Evolutionary conservation across 176 grass and related monocot genomes (phyloP), one percentile per base, ranked within the genome.

Genomic region (Zea mays): DNA sequence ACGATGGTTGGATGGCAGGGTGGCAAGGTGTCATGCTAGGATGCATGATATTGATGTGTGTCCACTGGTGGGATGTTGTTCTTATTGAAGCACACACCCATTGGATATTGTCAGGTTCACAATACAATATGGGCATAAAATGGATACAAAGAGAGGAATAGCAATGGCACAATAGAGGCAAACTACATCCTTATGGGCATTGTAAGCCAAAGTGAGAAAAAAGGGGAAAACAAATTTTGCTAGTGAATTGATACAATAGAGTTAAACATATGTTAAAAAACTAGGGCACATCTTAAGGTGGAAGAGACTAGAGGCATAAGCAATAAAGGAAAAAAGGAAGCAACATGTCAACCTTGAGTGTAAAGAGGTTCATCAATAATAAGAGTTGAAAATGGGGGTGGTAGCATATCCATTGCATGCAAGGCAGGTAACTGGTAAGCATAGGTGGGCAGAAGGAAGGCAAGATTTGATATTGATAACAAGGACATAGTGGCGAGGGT

Each of bases 1-100:
- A 7, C 3, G 2, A 16, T 17, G 5, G 35, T 13, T 1, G 0
- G 5, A 45, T 21, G 2, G 0, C 0, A 0, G 0, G 41, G 8
- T 7, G 19, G 10, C n/a, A 46, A 14, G n/a, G 10, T 69, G 4
- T 68, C 40, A 68, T 45, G 41, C 45, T 21, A 8, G 17, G 40
- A 10, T 43, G 66, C 66, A 46, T 27, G 19, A 6, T 47, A 21
- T 47, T 12, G 2, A 69, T 21, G 41, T 33, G n/a, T 42, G 17
- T 68, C 3, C 0, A 46, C 4, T n/a, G 4, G 39, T 20, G 65
- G n/a, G 1, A 13, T 21, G 1, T 69, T 20, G 5, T 1, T 69
- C 19, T 12, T 6, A 19, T 69, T 1, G 2, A 69, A 27, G 19
- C n/a, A 27, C n/a, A 69, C 19, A 7, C 6, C 10, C 3, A 1